Evolutionary conservation across 768 basidiomycete genomes (phyloP).

Genomic region (Rhodotorula diobovata): DNA sequence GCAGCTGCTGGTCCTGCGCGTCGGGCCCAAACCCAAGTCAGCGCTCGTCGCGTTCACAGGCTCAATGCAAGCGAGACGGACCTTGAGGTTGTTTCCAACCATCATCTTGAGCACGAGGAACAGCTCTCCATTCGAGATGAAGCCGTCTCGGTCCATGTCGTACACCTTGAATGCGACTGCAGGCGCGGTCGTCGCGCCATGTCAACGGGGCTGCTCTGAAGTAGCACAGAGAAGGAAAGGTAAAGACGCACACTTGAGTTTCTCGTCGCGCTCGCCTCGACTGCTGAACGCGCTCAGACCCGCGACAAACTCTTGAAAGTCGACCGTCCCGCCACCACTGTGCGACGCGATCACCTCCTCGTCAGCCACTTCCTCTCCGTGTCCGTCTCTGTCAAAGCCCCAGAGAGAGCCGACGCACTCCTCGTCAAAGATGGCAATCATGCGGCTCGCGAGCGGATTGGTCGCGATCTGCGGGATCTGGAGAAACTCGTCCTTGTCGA

Average conservation of each 20-base stretch:
- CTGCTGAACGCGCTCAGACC: slow-evolving; percentile 96
- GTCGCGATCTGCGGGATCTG: slow-evolving; percentile 99
- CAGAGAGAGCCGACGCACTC: slow-evolving; percentile 43
- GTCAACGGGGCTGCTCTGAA: no score
- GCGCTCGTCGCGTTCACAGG: accelerated
- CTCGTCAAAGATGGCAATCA: slow-evolving; percentile 99
- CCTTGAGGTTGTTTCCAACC: slow-evolving; percentile 98
- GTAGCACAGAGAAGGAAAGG: neutral
- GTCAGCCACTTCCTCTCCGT: no score
- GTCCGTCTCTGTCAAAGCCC: neutral
- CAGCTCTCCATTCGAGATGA: slow-evolving; percentile 95
- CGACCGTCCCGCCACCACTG: slow-evolving; percentile 78
- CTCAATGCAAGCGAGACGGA: slow-evolving; percentile 44
- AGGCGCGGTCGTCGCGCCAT: no score
- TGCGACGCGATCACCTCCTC: neutral
- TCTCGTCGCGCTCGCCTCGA: slow-evolving; percentile 93
- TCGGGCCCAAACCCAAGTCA: neutral
- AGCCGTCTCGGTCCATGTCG: slow-evolving; percentile 96
- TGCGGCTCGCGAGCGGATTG: slow-evolving; percentile 89
- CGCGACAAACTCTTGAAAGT: slow-evolving; percentile 98
- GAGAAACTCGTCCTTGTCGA: slow-evolving; percentile 96
- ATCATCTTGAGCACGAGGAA: slow-evolving; percentile 99
- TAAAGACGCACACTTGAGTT: slow-evolving; percentile 72
- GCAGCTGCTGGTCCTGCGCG: slow-evolving; percentile 85
- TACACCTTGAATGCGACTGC: slow-evolving; percentile 99